These are phyloP conservation scores for Ustilago xerochloae DNA, from an alignment of 1,284 basidiomycete genomes.

Conservation along the genomic window DNA sequence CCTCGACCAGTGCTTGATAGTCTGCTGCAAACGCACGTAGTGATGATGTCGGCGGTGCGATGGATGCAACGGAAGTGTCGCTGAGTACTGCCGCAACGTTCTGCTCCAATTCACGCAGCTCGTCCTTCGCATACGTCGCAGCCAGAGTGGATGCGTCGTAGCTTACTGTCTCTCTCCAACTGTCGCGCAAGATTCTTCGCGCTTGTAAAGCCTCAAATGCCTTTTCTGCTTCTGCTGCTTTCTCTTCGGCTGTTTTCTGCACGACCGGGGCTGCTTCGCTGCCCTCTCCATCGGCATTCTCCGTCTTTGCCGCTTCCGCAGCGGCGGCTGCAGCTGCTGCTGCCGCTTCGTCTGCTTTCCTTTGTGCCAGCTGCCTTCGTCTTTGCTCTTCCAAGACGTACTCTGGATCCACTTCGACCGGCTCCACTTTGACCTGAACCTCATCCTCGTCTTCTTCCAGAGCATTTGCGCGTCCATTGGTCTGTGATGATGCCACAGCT, in stretches of 20 bases:
- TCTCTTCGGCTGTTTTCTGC: conserved; percentile 44
- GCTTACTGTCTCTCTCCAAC: conserved; percentile 33
- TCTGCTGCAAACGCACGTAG: conserved; percentile 59
- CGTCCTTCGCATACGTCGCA: conserved; percentile 28
- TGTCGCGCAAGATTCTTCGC: conserved; percentile 40
- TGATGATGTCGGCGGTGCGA: conserved; percentile 45
- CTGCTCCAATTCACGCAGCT: conserved; percentile 35
- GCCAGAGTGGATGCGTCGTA: conserved; percentile 41
- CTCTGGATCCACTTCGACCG: conserved; percentile 42
- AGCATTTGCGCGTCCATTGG: neutral
- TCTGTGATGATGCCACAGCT: neutral
- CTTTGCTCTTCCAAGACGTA: conserved; percentile 34
- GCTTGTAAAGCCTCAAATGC: conserved; percentile 49
- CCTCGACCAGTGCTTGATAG: conserved; percentile 50
- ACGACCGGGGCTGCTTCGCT: conserved; percentile 9
- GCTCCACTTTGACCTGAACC: neutral
- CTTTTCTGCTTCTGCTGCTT: conserved; percentile 48
- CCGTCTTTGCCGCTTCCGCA: conserved; percentile 19
- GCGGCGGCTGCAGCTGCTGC: conserved; percentile 25
- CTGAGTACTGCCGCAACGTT: conserved; percentile 22
- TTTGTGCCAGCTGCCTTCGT: conserved; percentile 38
- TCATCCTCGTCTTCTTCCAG: neutral
- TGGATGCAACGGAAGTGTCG: conserved; percentile 18
- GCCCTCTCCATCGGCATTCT: conserved; percentile 13
- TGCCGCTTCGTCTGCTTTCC: conserved; percentile 38